Conservation (phyloP, 2,329 filamentous ascomycete genomes). For the Dactylellina leptospora region DNA sequence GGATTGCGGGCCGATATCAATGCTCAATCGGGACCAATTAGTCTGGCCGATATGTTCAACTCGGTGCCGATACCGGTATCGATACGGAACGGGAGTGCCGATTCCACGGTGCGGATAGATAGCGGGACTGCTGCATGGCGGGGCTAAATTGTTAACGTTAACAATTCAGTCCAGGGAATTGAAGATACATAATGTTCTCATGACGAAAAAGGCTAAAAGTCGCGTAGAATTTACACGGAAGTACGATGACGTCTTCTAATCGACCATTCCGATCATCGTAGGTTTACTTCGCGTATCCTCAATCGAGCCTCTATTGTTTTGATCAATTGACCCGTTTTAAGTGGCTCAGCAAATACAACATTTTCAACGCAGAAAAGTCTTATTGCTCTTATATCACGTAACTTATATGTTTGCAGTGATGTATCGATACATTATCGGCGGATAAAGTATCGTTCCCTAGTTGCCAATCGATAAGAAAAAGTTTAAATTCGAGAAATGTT, state of each 20-base stretch:
- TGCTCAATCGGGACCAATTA: too few relatives aligned
- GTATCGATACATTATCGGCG: too few relatives aligned
- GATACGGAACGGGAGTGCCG: neutral
- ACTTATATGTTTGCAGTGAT: too few relatives aligned
- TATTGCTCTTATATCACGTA: too few relatives aligned
- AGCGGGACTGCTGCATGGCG: neutral
- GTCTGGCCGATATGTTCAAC: constrained; percentile 7
- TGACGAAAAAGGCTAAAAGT: neutral
- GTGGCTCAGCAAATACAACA: neutral
- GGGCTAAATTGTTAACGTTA: too few relatives aligned
- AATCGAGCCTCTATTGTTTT: too few relatives aligned
- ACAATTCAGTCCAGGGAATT: neutral
- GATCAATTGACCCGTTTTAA: neutral
- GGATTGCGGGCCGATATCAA: too few relatives aligned
- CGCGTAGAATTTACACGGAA: neutral
- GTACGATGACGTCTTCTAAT: neutral
- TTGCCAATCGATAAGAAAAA: too few relatives aligned
- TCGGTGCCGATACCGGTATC: constrained; percentile 8
- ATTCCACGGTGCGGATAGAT: neutral
- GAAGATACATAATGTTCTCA: neutral
- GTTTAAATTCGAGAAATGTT: too few relatives aligned
- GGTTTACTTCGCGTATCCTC: neutral
- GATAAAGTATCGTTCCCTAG: too few relatives aligned
- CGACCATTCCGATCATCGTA: neutral
- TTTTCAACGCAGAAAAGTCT: neutral